These are phyloP conservation scores for Zasmidium citrigriseum DNA, from an alignment of 2,329 filamentous ascomycete genomes.

Conservation along the genomic window DNA sequence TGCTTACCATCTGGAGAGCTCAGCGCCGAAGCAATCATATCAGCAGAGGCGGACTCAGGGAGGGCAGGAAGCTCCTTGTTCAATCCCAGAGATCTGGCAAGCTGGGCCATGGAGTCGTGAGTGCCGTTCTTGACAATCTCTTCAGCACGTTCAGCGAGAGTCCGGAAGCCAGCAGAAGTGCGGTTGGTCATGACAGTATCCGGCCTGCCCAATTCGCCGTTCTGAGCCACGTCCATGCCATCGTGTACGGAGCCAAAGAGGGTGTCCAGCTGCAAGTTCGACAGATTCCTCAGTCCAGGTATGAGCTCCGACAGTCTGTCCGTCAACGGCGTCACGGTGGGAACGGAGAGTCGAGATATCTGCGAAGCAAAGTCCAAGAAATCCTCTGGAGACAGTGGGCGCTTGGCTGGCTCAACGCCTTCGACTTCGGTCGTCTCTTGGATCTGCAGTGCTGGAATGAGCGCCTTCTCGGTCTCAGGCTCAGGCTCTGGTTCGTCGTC, in stretches of 20 bases:
- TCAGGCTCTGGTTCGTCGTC: slow-evolving; percentile 22
- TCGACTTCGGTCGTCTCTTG: slow-evolving; percentile 29
- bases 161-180: slow-evolving; percentile 40
- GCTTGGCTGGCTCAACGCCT: slow-evolving; percentile 22
- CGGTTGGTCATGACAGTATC: slow-evolving; percentile 37
- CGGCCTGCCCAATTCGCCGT: slow-evolving; percentile 25
- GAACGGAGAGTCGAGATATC: slow-evolving; percentile 48
- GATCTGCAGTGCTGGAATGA: slow-evolving; percentile 26
- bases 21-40: slow-evolving; percentile 24
- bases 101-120: slow-evolving; percentile 35
- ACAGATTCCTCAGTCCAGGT: slow-evolving; percentile 42
- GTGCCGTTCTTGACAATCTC: slow-evolving; percentile 40
- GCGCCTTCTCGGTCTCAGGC: slow-evolving; percentile 16
- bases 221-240: slow-evolving; percentile 31
- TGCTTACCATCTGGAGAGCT: slow-evolving; percentile 26
- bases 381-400: slow-evolving; percentile 43
- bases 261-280: slow-evolving; percentile 39
- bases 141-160: slow-evolving; percentile 39
- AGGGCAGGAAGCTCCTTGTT: slow-evolving; percentile 41
- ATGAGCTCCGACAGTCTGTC: slow-evolving; percentile 49
- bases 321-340: slow-evolving; percentile 47
- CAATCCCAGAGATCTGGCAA: slow-evolving; percentile 19
- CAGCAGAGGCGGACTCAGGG: slow-evolving; percentile 31
- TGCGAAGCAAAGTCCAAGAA: slow-evolving; percentile 44
- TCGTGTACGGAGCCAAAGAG: slow-evolving; percentile 38